Evolutionary conservation across 2,329 filamentous ascomycete species (phyloP).

Genomic region (Beauveria sp.): DNA sequence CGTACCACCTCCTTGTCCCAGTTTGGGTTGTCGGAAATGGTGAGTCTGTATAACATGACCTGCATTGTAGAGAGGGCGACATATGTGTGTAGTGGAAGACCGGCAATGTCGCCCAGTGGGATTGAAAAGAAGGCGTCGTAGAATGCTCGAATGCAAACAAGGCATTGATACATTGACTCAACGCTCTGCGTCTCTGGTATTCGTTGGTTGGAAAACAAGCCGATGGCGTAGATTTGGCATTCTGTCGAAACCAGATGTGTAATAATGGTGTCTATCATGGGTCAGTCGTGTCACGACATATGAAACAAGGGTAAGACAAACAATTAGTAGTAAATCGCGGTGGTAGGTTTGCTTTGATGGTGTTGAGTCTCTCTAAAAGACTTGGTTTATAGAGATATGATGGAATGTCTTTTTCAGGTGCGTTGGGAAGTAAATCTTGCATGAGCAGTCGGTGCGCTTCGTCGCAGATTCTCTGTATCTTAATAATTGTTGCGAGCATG

Average conservation of each 20-base stretch:
- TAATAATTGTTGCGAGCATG: constrained; percentile 31
- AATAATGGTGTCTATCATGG: constrained; percentile 21
- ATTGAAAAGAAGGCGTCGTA: constrained; percentile 29
- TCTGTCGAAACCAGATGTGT: constrained; percentile 24
- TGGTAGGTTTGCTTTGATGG: constrained; percentile 16
- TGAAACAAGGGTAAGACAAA: constrained; percentile 15
- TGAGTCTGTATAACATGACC: constrained; percentile 30
- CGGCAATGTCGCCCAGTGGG: constrained; percentile 21
- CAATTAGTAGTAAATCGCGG: constrained; percentile 19
- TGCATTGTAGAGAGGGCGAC: constrained; percentile 29
- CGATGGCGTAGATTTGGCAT: constrained; percentile 24
- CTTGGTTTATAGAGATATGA: constrained; percentile 26
- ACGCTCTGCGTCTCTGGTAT: constrained; percentile 26
- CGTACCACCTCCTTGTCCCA: constrained; percentile 33
- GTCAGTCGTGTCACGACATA: not conserved
- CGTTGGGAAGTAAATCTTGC: constrained; percentile 22
- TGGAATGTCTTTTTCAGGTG: constrained; percentile 18
- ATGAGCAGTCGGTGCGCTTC: constrained; percentile 26
- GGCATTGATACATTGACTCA: constrained; percentile 28
- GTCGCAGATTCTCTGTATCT: constrained; percentile 33
- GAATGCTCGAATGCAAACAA: constrained; percentile 27
- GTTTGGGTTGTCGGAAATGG: constrained; percentile 29
- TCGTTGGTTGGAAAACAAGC: constrained; percentile 22
- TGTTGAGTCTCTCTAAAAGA: constrained; percentile 21
- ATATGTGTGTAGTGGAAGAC: constrained; percentile 26